Evolutionary conservation across 129 eudicot species (phyloP).

Genomic region (Tanacetum coccineum): DNA sequence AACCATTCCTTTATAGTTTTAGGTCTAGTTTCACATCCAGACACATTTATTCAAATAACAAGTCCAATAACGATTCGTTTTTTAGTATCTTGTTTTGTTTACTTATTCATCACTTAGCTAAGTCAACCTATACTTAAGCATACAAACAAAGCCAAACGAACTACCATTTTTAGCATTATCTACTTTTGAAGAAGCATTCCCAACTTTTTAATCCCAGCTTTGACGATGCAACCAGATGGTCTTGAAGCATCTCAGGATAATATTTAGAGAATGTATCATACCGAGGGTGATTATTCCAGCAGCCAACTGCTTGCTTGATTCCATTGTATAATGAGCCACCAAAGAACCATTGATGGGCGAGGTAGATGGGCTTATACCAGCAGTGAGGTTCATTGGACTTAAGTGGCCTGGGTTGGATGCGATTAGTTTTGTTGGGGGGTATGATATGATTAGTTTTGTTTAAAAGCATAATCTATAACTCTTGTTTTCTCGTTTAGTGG

Average conservation of each 20-base stretch:
- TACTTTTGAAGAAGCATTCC: constrained; percentile 34
- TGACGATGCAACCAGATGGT: constrained; percentile 22
- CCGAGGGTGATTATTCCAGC: too few species aligned
- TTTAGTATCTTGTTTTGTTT: too few species aligned
- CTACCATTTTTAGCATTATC: constrained; percentile 54
- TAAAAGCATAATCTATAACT: constrained; percentile 54
- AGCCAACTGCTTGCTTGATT: too few species aligned
- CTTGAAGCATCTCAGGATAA: too few species aligned
- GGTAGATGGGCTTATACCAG: constrained; percentile 45
- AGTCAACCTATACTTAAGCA: not conserved
- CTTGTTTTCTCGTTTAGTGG: constrained; percentile 45
- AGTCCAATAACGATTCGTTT: too few species aligned
- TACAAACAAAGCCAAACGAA: constrained; percentile 20
- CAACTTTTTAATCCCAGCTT: constrained; percentile 41
- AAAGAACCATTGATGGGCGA: constrained; percentile 46
- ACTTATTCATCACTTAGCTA: constrained; percentile 1
- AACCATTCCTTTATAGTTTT: too few species aligned
- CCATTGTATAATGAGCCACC: too few species aligned
- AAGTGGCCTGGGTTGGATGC: constrained; percentile 44
- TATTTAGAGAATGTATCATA: too few species aligned
- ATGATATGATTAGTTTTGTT: too few species aligned
- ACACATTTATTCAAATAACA: too few species aligned
- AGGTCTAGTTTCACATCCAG: too few species aligned
- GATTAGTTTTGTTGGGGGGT: constrained; percentile 38
- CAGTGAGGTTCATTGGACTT: constrained; percentile 45